Base-by-base conservation (phyloP, 2,329 filamentous ascomycete genomes). In the Curvularia sp. region DNA sequence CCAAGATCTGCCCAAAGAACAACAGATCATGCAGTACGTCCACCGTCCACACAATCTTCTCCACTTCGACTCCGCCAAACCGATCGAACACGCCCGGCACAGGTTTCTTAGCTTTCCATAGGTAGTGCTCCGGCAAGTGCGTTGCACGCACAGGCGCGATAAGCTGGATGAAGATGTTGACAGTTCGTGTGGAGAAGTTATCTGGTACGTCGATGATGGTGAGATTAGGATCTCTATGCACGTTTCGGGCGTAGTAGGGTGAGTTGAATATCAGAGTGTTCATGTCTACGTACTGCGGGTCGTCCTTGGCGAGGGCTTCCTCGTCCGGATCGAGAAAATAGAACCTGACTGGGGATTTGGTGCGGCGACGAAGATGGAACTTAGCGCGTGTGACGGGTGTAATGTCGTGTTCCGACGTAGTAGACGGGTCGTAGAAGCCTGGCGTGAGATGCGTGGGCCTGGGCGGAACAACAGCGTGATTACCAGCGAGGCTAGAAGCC, bases 101-200 rank as follows among this genome's bases (percentile, higher is more conserved):
- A 6, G 7, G 12, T 9, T 36, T 34, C 0, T 43, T 8, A 1
- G 36, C 48, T 18, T 21, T 27, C 52, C 57, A 59, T 36, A 59
- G 53, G n/a, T 49, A 46, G 43, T 59, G 57, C 18, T 45, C 42
- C 6, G 57, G 57, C 3, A 59, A 19, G 21, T 27, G 3, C 2
- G 27, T 49, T 23, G 57, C 53, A 12, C 25, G 49, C 4, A 28
- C 48, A 2, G 52, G 53, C 2, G 48, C 34, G 27, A 56, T 27
- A 13, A 59, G 42, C 36, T 59, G 57, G 4, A 43, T 36, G 42
- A 60, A 56, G 10, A 36, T 36, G 23, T 60, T 56, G 0, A 60
- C 41, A 1, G 49, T 60, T 7, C 34, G 45, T 6, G 19, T 18
- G 18, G 34, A 12, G 3, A 60, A 43, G 5, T 39, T 9, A 7